These are phyloP conservation scores for Pseudogymnoascus verrucosus DNA, from an alignment of 2,329 filamentous ascomycete genomes.

Conservation along the genomic window DNA sequence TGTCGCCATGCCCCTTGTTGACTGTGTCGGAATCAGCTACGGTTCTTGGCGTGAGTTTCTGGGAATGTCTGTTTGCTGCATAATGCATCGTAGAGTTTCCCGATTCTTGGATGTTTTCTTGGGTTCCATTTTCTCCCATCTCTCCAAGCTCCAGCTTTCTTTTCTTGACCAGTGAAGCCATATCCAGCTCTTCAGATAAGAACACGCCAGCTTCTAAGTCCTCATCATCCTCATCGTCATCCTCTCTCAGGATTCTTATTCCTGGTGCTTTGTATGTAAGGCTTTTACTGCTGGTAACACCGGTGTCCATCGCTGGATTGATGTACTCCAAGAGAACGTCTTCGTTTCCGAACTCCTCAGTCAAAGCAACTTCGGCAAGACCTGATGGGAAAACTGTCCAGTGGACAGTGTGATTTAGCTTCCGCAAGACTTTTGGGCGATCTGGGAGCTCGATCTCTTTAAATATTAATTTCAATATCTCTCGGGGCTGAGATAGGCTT, in stretches of 20 bases:
- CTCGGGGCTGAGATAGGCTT: slow-evolving; percentile 18
- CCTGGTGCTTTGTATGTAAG: slow-evolving; percentile 41
- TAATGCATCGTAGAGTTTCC: background rate
- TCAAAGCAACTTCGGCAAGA: slow-evolving; percentile 29
- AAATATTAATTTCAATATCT: slow-evolving; percentile 19
- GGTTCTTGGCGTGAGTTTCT: background rate
- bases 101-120: slow-evolving; percentile 7
- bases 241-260: slow-evolving; percentile 36
- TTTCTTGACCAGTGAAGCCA: slow-evolving; percentile 34
- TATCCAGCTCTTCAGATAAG: slow-evolving; percentile 20
- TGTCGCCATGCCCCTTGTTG: background rate
- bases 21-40: background rate
- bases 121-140: background rate
- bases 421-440: slow-evolving; percentile 34
- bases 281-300: slow-evolving; percentile 31
- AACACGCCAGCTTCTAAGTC: slow-evolving; percentile 27
- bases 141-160: slow-evolving; percentile 25
- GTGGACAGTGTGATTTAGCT: slow-evolving; percentile 32
- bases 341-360: slow-evolving; percentile 35
- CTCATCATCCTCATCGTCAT: slow-evolving; percentile 31
- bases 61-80: background rate
- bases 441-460: slow-evolving; percentile 26
- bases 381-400: slow-evolving; percentile 38
- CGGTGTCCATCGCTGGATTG: slow-evolving; percentile 21
- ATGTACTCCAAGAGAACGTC: slow-evolving; percentile 31